These are phyloP conservation scores for Heliamphora pulchella DNA, from an alignment of 179 eudicot genomes.

Conservation along the genomic window DNA sequence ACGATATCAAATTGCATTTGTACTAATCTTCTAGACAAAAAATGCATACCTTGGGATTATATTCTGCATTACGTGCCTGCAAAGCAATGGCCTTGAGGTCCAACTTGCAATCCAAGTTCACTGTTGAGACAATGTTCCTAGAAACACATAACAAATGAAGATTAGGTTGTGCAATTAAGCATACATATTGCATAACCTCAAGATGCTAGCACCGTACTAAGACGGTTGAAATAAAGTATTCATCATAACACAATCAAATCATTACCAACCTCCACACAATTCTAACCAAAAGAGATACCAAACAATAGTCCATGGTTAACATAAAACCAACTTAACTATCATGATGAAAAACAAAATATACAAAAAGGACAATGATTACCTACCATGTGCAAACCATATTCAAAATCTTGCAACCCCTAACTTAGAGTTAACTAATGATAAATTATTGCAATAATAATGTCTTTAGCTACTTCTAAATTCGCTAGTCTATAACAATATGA, in stretches of 20 bases:
- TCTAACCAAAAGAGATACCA: no score
- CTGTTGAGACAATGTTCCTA: slow-evolving; percentile 81
- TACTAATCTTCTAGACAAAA: background rate
- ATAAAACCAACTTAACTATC: no score
- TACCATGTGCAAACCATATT: no score
- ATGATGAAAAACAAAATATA: no score
- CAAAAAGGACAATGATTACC: no score
- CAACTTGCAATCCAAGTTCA: slow-evolving; percentile 82
- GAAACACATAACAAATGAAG: background rate
- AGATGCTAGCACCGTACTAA: background rate
- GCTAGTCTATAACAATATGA: background rate
- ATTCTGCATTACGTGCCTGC: slow-evolving; percentile 87
- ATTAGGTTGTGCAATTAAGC: background rate
- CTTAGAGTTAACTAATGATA: background rate
- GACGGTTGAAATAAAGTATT: no score
- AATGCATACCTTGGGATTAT: slow-evolving; percentile 64
- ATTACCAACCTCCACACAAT: no score
- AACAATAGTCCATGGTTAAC: no score
- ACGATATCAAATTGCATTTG: no score
- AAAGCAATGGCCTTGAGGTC: slow-evolving; percentile 76
- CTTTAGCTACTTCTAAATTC: background rate
- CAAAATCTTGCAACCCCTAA: background rate
- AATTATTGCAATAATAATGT: background rate
- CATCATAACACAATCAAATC: no score
- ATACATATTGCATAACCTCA: background rate